Conservation (phyloP, 208 protist genomes). For the Acanthamoeba royreba region DNA sequence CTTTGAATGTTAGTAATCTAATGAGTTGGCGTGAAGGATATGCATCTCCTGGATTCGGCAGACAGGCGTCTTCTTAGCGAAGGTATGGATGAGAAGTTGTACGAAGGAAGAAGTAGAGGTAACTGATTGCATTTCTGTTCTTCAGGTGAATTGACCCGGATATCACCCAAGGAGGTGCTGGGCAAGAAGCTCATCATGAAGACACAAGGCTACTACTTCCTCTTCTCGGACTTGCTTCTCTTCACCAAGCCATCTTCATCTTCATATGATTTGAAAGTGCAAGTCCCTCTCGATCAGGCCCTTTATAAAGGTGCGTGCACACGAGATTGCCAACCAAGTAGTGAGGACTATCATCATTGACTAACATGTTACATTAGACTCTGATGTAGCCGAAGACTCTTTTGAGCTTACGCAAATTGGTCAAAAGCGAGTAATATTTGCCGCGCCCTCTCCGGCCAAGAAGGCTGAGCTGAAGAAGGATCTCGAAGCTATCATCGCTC, state of each 20-base stretch:
- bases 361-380: no score
- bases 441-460: not conserved
- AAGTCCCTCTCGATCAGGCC: not conserved
- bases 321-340: not conserved
- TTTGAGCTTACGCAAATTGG: slow-evolving; percentile 1
- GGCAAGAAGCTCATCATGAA: not conserved
- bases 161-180: not conserved
- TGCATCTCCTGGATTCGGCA: not conserved
- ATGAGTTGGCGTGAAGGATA: not conserved
- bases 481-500: not conserved
- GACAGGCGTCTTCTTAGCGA: not conserved
- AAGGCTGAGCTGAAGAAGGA: slow-evolving; percentile 9
- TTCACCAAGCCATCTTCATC: not conserved
- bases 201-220: not conserved
- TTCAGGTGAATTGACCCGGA: not conserved
- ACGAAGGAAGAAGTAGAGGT: no score
- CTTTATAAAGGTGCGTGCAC: not conserved
- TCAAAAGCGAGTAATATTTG: not conserved
- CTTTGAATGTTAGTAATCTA: no score
- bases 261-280: not conserved
- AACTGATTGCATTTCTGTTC: not conserved
- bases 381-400: not conserved
- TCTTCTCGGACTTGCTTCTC: not conserved
- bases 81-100: not conserved
- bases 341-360: not conserved